A percentile compares a stretch with the other conserved stretches of the same genome.
Conservation (phyloP, 202 grass and related monocot species). For the Zizania palustris region DNA sequence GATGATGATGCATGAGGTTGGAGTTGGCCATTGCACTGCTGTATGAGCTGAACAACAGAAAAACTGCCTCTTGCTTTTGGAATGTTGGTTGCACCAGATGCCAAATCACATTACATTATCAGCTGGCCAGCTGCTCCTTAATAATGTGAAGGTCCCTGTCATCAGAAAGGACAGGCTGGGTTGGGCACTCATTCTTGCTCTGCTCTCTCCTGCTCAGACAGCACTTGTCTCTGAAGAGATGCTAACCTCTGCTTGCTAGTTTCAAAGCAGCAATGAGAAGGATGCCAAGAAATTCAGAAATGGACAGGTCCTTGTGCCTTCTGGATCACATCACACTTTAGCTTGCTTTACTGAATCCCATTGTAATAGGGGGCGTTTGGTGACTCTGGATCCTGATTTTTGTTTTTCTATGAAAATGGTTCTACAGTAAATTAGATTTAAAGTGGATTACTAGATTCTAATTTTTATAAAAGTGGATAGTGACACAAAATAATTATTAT, state of each 20-base stretch:
- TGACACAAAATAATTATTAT: too few relatives aligned
- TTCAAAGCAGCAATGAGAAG: slow-evolving; percentile 2
- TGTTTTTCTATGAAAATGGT: too few relatives aligned
- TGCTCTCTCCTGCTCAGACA: neutral
- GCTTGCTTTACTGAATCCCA: neutral
- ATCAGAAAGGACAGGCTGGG: slow-evolving; percentile 6
- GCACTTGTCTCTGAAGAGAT: neutral
- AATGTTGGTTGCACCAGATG: slow-evolving; percentile 32
- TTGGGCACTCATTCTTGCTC: neutral
- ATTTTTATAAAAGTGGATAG: too few relatives aligned
- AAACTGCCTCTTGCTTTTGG: neutral
- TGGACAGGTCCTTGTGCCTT: neutral
- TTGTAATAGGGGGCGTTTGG: too few relatives aligned
- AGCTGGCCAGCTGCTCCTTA: neutral
- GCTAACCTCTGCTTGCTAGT: neutral
- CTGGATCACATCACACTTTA: neutral
- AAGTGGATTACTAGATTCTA: too few relatives aligned
- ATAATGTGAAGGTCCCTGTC: neutral
- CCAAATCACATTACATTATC: slow-evolving; percentile 7
- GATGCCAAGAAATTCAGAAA: neutral
- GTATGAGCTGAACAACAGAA: neutral
- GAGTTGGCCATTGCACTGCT: neutral
- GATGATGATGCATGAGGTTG: neutral
- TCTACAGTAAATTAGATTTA: too few relatives aligned
- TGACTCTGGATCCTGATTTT: too few relatives aligned